Percentiles rank a stretch among this genome's conserved stretches.
Conservation (phyloP, 192 early-diverging fungal genomes). For the Podila verticillata region DNA sequence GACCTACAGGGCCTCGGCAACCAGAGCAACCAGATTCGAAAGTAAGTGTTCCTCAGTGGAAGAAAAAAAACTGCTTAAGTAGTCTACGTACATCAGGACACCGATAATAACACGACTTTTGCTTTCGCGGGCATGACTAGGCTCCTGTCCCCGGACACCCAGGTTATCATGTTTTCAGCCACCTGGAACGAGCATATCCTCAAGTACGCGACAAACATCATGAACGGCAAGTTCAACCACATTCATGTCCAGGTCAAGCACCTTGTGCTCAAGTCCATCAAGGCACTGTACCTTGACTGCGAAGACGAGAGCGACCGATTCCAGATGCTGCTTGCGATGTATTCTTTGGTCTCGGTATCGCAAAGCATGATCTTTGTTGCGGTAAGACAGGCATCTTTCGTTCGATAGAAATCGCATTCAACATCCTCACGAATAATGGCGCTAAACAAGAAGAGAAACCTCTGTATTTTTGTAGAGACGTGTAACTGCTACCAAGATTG, state of each 20-base stretch:
- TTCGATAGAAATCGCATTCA: neutral
- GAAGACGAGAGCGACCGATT: slow-evolving; percentile 79
- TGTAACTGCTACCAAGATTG: slow-evolving; percentile 64
- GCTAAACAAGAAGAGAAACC: no score
- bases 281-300: slow-evolving; percentile 98
- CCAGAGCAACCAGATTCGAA: slow-evolving; percentile 84
- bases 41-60: slow-evolving; percentile 49
- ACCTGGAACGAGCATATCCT: slow-evolving; percentile 86
- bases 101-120: neutral
- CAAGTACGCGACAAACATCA: slow-evolving; percentile 78
- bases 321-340: slow-evolving; percentile 72
- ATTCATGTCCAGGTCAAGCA: slow-evolving; percentile 84
- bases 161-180: slow-evolving; percentile 94
- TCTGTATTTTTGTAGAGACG: slow-evolving; percentile 55
- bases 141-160: slow-evolving; percentile 68
- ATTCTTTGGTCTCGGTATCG: slow-evolving; percentile 85
- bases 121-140: slow-evolving; percentile 45
- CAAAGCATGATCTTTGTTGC: slow-evolving; percentile 97
- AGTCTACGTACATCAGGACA: no score
- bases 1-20: slow-evolving; percentile 84
- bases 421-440: no score
- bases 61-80: neutral
- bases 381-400: slow-evolving; percentile 50
- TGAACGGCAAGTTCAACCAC: slow-evolving; percentile 81
- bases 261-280: slow-evolving; percentile 87